These are phyloP conservation scores for Wickerhamiella musiphila DNA, from an alignment of 805 yeast genomes.

Conservation along the genomic window DNA sequence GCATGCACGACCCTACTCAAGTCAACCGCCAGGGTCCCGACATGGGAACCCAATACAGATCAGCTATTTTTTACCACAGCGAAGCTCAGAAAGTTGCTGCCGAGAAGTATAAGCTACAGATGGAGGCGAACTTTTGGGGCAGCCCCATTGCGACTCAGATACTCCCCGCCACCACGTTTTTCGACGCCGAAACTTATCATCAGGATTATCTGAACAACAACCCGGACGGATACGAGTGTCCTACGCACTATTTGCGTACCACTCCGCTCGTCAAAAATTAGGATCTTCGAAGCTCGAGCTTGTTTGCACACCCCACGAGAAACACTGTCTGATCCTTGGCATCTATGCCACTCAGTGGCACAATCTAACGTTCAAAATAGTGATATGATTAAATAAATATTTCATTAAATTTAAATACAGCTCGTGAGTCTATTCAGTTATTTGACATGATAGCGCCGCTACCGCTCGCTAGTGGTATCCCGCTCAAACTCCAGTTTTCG, in stretches of 20 bases:
- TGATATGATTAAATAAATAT: too few species aligned
- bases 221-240: constrained; percentile 80
- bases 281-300: too few species aligned
- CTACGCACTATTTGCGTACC: constrained; percentile 67
- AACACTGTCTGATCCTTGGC: too few species aligned
- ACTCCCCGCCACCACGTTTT: constrained; percentile 50
- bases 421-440: too few species aligned
- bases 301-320: too few species aligned
- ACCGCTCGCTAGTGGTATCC: too few species aligned
- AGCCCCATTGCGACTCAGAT: constrained; percentile 50
- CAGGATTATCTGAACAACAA: constrained; percentile 65
- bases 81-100: constrained; percentile 34
- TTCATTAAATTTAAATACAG: too few species aligned
- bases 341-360: too few species aligned
- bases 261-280: too few species aligned
- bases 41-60: constrained; percentile 75
- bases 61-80: constrained; percentile 53
- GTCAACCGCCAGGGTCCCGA: constrained; percentile 75
- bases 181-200: constrained; percentile 94
- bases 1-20: constrained; percentile 90
- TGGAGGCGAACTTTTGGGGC: constrained; percentile 66
- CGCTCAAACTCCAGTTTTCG: too few species aligned
- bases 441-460: too few species aligned
- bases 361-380: too few species aligned
- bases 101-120: constrained; percentile 29